Evolutionary conservation across 2,329 filamentous ascomycete species (phyloP).

Genomic region (Paecilomyces niveus): DNA sequence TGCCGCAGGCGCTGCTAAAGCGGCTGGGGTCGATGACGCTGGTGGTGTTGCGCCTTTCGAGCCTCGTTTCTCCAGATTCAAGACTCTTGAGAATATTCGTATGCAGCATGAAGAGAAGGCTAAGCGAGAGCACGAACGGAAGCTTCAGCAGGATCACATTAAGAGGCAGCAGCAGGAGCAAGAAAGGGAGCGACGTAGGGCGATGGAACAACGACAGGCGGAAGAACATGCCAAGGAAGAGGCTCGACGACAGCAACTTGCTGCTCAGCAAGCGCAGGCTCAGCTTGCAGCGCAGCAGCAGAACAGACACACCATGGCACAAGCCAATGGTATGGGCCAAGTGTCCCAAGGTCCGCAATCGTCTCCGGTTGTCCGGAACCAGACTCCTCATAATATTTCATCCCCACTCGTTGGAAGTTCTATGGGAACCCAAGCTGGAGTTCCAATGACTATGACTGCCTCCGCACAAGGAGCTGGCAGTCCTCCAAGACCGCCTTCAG

Average conservation of each 20-base stretch:
- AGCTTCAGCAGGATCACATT: conserved; percentile 42
- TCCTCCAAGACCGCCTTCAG: conserved; percentile 38
- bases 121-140: conserved; percentile 41
- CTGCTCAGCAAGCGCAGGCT: conserved; percentile 41
- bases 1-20: conserved; percentile 49
- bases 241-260: conserved; percentile 29
- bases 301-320: conserved; percentile 45
- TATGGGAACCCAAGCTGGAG: conserved; percentile 31
- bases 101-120: conserved; percentile 65
- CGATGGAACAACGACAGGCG: conserved; percentile 35
- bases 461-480: conserved; percentile 41
- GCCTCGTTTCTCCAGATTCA: conserved; percentile 82
- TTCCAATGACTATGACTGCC: conserved; percentile 39
- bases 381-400: conserved; percentile 39
- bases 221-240: conserved; percentile 39
- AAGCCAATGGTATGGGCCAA: conserved; percentile 30
- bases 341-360: conserved; percentile 36
- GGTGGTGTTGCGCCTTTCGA: conserved; percentile 69
- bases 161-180: conserved; percentile 43
- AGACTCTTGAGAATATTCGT: conserved; percentile 80
- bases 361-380: conserved; percentile 41
- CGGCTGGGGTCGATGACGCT: conserved; percentile 63
- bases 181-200: conserved; percentile 41
- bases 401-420: conserved; percentile 37
- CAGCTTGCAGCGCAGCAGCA: conserved; percentile 38